Percentiles rank a stretch among this genome's conserved stretches.
Conservation (phyloP, 805 yeast genomes). For the Starmerella potacharoeniae region DNA sequence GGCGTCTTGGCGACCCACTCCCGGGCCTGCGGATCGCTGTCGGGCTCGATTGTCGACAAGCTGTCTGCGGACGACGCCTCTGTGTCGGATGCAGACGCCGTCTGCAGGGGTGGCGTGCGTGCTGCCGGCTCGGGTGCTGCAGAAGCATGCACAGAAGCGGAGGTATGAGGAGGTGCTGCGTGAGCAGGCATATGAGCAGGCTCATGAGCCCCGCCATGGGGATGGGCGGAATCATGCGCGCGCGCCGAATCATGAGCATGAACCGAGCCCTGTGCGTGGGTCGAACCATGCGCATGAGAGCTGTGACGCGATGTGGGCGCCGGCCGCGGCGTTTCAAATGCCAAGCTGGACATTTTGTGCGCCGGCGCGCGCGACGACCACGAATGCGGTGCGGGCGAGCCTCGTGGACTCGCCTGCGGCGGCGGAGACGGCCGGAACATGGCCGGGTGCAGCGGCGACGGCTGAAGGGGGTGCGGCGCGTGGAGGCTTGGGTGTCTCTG, state of each 20-base stretch:
- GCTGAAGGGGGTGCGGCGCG: not conserved
- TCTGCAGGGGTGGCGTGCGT: not conserved
- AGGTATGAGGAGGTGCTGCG: too few species aligned
- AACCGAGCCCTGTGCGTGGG: too few species aligned
- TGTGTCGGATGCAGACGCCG: not conserved
- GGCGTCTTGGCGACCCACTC: not conserved
- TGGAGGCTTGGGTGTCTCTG: not conserved
- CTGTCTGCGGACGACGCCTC: not conserved
- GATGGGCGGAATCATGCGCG: too few species aligned
- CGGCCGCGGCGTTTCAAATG: not conserved
- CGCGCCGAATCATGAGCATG: too few species aligned
- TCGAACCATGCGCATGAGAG: not conserved
- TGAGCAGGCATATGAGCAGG: too few species aligned
- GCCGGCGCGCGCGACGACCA: not conserved
- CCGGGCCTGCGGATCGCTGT: not conserved
- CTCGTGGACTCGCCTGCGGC: not conserved
- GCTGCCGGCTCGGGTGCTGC: too few species aligned
- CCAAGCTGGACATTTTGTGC: not conserved
- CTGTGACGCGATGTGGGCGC: not conserved
- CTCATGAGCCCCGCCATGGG: too few species aligned
- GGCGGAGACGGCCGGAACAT: not conserved
- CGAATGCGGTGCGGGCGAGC: not conserved
- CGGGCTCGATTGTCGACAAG: not conserved
- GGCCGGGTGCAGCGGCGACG: not conserved
- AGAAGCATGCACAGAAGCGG: too few species aligned